Evolutionary conservation across 2,329 filamentous ascomycete genomes (phyloP).

Genomic region (Ilyonectria destructans): DNA sequence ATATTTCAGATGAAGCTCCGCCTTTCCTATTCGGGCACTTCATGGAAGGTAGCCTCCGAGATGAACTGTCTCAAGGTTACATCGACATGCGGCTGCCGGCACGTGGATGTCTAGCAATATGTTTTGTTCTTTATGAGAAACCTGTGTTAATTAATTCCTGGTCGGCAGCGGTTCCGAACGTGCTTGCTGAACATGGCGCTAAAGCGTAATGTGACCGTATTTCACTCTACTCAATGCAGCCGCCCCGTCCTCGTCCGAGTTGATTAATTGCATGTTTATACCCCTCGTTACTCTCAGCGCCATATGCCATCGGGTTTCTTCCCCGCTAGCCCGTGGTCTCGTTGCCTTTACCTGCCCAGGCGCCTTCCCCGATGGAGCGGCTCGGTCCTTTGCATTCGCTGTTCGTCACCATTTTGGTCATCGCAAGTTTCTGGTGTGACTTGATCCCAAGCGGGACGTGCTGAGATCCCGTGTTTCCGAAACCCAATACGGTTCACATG

Average conservation of each 20-base stretch:
- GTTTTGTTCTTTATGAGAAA: neutral
- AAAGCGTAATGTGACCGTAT: neutral
- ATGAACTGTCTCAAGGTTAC: slow-evolving; percentile 33
- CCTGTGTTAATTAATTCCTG: neutral
- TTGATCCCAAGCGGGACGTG: neutral
- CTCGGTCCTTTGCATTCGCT: neutral
- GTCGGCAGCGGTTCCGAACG: neutral
- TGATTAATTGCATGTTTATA: neutral
- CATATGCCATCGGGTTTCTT: slow-evolving; percentile 9
- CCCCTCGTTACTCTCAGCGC: too few relatives aligned
- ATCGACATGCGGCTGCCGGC: slow-evolving; percentile 14
- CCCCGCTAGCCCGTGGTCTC: slow-evolving; percentile 31
- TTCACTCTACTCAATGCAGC: neutral
- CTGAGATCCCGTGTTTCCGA: slow-evolving; percentile 41
- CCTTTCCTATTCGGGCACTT: slow-evolving; percentile 32
- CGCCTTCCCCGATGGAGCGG: slow-evolving; percentile 4
- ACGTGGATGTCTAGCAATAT: neutral
- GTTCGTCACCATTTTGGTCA: neutral
- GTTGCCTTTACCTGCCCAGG: neutral
- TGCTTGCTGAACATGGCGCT: neutral
- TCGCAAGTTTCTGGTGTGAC: neutral
- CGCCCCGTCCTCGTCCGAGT: slow-evolving; percentile 14
- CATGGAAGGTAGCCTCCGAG: slow-evolving; percentile 40
- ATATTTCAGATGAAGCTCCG: slow-evolving; percentile 25
- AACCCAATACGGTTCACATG: neutral